A percentile compares a stretch with the other conserved stretches of the same genome.
phyloP scores from a whole-genome alignment of 495 filamentous ascomycete species.

The Talaromyces ruber region DNA sequence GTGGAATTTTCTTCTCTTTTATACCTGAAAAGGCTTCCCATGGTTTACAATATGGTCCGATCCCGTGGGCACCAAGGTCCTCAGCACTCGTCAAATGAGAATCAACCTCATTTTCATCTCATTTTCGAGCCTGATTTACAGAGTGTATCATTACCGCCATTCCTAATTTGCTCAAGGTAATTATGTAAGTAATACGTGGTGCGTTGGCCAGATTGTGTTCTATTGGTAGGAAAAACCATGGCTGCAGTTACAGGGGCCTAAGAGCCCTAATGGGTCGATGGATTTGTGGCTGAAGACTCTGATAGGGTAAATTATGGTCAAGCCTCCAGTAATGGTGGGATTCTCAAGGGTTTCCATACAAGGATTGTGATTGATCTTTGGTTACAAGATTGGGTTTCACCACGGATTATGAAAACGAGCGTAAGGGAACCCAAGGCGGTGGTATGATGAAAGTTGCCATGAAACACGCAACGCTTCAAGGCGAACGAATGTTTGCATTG shows the following conservation, averaged over 20 bases:
- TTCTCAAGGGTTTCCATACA: neutral
- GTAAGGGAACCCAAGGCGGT: neutral
- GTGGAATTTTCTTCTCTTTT: neutral
- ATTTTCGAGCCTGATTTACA: neutral
- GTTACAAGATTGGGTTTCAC: neutral
- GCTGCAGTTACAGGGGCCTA: constrained; percentile 18
- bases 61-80: neutral
- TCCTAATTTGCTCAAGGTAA: neutral
- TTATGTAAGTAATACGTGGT: neutral
- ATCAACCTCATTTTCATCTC: neutral
- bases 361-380: neutral
- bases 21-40: neutral
- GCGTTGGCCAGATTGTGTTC: constrained; percentile 32
- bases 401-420: neutral
- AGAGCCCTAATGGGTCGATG: neutral
- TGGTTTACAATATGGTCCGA: neutral
- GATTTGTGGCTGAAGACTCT: neutral
- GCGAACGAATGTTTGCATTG: neutral
- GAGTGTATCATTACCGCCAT: neutral
- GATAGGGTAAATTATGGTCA: neutral
- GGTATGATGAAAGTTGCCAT: neutral
- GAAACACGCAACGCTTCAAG: neutral
- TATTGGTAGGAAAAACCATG: constrained; percentile 38
- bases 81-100: neutral
- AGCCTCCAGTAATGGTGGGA: neutral